Percentiles rank a stretch among this genome's conserved stretches.
Conservation (phyloP, 257 asterid species). For the Solanum clarkiae region DNA sequence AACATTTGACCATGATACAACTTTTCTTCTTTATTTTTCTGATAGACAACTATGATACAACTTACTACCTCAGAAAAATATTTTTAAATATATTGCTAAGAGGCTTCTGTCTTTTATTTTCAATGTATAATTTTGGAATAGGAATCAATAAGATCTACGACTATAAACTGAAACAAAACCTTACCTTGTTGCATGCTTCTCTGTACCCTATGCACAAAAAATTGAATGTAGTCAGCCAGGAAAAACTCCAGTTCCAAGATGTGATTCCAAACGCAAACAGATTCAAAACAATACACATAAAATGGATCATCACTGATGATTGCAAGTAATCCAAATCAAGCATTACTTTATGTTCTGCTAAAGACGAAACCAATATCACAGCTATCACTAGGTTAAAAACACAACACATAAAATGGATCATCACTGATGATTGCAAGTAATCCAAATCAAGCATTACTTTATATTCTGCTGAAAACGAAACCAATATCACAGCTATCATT, state of each 20-base stretch:
- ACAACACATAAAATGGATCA: not conserved
- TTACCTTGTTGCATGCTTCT: conserved; percentile 35
- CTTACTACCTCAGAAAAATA: not conserved
- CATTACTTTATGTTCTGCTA: not conserved
- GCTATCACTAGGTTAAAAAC: not conserved
- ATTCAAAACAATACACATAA: not conserved
- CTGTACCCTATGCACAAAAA: conserved; percentile 31
- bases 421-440: not conserved
- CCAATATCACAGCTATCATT: not conserved
- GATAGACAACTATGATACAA: not conserved
- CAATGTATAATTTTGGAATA: not conserved
- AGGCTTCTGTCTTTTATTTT: not conserved
- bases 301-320: not conserved
- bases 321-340: not conserved
- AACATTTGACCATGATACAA: not conserved
- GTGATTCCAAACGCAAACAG: not conserved
- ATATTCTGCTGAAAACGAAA: not conserved
- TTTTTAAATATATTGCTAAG: not conserved
- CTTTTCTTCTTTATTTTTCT: not conserved
- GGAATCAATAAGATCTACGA: not conserved
- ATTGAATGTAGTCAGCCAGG: not conserved
- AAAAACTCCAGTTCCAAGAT: not conserved
- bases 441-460: not conserved
- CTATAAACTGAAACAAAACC: not conserved
- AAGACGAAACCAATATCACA: not conserved